Percentiles rank a stretch among this genome's conserved stretches.
These are phyloP conservation scores for Orbilia brochopaga DNA, from an alignment of 2,329 filamentous ascomycete species.

Conservation along the genomic window DNA sequence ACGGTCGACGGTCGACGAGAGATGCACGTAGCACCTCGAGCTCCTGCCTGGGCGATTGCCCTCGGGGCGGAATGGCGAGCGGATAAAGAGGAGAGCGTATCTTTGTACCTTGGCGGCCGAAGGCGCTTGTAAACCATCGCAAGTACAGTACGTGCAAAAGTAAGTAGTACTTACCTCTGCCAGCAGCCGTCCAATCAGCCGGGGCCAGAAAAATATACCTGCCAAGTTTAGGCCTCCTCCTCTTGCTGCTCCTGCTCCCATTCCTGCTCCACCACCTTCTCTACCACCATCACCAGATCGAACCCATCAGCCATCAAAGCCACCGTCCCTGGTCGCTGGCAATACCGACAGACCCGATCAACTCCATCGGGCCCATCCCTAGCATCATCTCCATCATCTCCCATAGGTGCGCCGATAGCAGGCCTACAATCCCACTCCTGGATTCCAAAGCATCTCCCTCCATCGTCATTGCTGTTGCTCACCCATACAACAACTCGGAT, in stretches of 20 bases:
- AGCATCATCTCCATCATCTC: background rate
- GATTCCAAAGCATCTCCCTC: background rate
- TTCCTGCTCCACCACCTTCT: background rate
- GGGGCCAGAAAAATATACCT: slow-evolving; percentile 21
- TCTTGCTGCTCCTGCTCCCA: background rate
- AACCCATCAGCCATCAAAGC: background rate
- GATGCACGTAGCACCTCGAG: too few species aligned
- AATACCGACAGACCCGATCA: background rate
- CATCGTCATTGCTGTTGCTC: background rate
- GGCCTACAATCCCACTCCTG: background rate
- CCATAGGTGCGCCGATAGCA: background rate
- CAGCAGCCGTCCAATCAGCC: background rate
- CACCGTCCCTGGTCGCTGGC: background rate
- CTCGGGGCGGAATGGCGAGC: too few species aligned
- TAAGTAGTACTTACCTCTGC: too few species aligned
- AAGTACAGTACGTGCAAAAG: too few species aligned
- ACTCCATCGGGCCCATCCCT: background rate
- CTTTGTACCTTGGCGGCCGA: background rate
- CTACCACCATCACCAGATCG: background rate
- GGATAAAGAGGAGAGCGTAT: background rate
- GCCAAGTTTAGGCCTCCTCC: slow-evolving; percentile 19
- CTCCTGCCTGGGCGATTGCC: too few species aligned
- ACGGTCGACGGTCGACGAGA: too few species aligned
- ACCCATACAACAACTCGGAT: too few species aligned
- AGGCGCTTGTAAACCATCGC: slow-evolving; percentile 1